Evolutionary conservation across 2,329 filamentous ascomycete species (phyloP).

Genomic region (Tolypocladium cylindrosporum): DNA sequence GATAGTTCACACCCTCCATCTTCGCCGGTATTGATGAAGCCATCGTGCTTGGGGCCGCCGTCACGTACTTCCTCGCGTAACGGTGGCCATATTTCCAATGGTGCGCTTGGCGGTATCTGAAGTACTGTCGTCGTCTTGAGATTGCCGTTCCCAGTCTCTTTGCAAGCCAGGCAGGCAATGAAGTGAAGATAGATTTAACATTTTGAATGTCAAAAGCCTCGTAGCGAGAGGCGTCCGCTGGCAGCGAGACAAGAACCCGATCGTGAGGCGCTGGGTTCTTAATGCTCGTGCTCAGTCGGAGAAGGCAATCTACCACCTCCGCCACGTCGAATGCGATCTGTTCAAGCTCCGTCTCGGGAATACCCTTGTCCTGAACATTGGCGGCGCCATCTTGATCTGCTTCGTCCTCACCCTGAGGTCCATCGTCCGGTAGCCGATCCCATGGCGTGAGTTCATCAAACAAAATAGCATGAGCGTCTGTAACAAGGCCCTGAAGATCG

Average conservation of each 20-base stretch:
- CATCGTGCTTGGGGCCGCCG: constrained; percentile 7
- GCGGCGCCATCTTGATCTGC: not conserved
- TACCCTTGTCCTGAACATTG: not conserved
- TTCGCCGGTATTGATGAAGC: constrained; percentile 13
- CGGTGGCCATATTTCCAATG: constrained; percentile 11
- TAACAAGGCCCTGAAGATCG: not conserved
- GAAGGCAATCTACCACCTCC: constrained; percentile 19
- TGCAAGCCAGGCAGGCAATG: constrained; percentile 5
- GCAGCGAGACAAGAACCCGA: constrained; percentile 9
- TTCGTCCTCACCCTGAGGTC: not conserved
- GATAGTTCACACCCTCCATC: constrained; percentile 1
- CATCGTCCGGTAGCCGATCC: not conserved
- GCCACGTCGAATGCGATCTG: constrained; percentile 10
- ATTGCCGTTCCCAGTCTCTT: constrained; percentile 21
- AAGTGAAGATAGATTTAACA: constrained; percentile 20
- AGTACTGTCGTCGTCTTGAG: constrained; percentile 21
- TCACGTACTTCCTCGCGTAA: not conserved
- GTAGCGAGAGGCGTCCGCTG: constrained; percentile 11
- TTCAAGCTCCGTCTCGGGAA: constrained; percentile 5
- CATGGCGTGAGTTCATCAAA: constrained; percentile 1
- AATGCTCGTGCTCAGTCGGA: constrained; percentile 25
- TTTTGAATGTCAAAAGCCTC: constrained; percentile 17
- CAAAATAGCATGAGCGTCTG: not conserved
- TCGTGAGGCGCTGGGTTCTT: constrained; percentile 25
- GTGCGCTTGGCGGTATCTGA: constrained; percentile 26